Evolutionary conservation across 1,284 basidiomycete species (phyloP).

Genomic region (Takashimella tepidaria): DNA sequence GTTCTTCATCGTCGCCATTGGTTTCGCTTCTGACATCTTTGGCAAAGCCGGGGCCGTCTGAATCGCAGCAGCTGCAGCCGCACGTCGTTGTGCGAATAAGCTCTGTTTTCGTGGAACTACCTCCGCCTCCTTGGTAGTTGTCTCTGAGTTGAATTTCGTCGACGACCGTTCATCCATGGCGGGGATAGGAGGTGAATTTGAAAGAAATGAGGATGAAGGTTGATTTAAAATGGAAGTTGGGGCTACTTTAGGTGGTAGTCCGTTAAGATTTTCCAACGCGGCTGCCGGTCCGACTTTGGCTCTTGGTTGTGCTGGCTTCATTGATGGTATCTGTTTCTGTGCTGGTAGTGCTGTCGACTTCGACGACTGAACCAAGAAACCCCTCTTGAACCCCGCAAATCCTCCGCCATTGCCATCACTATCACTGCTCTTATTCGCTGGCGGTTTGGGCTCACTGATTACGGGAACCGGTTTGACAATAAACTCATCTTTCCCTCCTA

Average conservation of each 20-base stretch:
- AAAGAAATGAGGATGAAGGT: background rate
- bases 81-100: constrained; percentile 29
- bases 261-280: background rate
- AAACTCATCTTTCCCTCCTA: too few relatives aligned
- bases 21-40: constrained; percentile 21
- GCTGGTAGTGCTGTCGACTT: background rate
- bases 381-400: constrained; percentile 38
- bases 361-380: constrained; percentile 24
- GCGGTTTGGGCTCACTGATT: constrained; percentile 27
- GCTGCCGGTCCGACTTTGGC: background rate
- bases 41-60: constrained; percentile 11
- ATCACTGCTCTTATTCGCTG: constrained; percentile 8
- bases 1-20: constrained; percentile 26
- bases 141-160: background rate
- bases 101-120: constrained; percentile 27
- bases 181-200: background rate
- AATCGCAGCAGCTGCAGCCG: background rate
- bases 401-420: too few relatives aligned
- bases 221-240: background rate
- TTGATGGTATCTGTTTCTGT: background rate
- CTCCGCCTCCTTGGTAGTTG: background rate
- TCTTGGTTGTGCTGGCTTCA: background rate
- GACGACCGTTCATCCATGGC: background rate
- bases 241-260: background rate
- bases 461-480: constrained; percentile 26